Evolutionary conservation across 225 moss, liverwort and hornwort species (phyloP).

Genomic region (Lunularia cruciata): DNA sequence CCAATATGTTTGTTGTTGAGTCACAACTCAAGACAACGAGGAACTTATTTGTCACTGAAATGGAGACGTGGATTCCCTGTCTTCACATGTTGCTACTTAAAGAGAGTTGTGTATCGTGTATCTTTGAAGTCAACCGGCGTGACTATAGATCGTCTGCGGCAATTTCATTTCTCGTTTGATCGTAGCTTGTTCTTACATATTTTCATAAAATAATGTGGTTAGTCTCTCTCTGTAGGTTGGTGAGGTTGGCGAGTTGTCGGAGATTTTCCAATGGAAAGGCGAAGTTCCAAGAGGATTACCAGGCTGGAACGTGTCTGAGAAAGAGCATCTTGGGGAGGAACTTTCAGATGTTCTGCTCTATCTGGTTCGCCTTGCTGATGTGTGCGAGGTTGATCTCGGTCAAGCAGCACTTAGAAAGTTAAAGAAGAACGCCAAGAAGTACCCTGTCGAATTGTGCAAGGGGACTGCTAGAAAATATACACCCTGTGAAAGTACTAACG

Average conservation of each 20-base stretch:
- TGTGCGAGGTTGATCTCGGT: constrained; percentile 89
- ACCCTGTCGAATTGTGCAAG: constrained; percentile 92
- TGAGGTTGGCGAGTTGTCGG: constrained; percentile 95
- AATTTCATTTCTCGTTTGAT: too few species aligned
- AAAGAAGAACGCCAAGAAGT: constrained; percentile 86
- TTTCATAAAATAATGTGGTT: too few species aligned
- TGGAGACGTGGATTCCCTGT: too few species aligned
- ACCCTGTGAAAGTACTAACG: constrained; percentile 43
- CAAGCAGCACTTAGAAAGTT: constrained; percentile 87
- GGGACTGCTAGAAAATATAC: constrained; percentile 81
- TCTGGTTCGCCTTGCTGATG: constrained; percentile 87
- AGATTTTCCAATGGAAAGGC: constrained; percentile 98
- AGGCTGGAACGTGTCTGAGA: constrained; percentile 86
- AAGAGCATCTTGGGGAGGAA: constrained; percentile 97
- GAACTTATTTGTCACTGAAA: too few species aligned
- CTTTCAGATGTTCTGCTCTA: constrained; percentile 90
- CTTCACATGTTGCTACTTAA: too few species aligned
- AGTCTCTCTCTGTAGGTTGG: constrained; percentile 60
- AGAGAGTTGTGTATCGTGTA: too few species aligned
- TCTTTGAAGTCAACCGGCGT: too few species aligned
- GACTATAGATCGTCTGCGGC: too few species aligned
- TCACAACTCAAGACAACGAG: too few species aligned
- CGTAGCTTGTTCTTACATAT: background rate
- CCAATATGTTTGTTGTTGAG: too few species aligned
- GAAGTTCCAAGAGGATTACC: constrained; percentile 90